These are phyloP conservation scores for Annulohypoxylon bovei DNA, from an alignment of 495 filamentous ascomycete species.

Conservation along the genomic window DNA sequence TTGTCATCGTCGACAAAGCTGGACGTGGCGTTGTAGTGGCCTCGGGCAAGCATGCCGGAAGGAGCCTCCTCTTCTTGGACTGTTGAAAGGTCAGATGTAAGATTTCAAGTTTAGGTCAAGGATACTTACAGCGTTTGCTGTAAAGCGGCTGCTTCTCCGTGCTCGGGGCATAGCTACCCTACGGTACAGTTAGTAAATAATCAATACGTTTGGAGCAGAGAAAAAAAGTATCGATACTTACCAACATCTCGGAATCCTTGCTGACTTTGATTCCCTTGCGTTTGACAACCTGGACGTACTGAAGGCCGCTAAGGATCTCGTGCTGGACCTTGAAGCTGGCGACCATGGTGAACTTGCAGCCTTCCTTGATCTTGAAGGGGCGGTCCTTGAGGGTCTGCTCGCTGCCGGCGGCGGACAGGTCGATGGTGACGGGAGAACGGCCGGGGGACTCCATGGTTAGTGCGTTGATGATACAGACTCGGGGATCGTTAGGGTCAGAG, in stretches of 20 bases:
- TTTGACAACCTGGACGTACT: conserved; percentile 94
- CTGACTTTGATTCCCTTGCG: conserved; percentile 82
- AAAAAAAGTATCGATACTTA: conserved; percentile 57
- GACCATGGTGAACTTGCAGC: conserved; percentile 89
- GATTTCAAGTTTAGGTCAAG: not conserved
- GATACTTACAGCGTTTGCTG: conserved; percentile 85
- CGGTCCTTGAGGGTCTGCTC: conserved; percentile 78
- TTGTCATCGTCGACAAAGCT: conserved; percentile 94
- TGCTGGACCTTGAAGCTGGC: conserved; percentile 94
- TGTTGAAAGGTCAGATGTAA: conserved; percentile 48
- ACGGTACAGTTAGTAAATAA: conserved; percentile 14
- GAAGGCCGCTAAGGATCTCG: conserved; percentile 90
- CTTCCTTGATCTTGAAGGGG: conserved; percentile 98
- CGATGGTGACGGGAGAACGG: conserved; percentile 83
- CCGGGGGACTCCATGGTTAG: conserved; percentile 84
- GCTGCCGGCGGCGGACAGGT: conserved; percentile 72
- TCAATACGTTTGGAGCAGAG: not conserved
- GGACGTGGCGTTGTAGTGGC: conserved; percentile 83
- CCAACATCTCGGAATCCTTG: conserved; percentile 97
- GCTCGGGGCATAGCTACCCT: conserved; percentile 89
- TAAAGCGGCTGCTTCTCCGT: conserved; percentile 84
- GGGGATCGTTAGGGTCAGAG: conserved; percentile 78
- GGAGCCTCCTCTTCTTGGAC: conserved; percentile 91
- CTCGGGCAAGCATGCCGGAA: conserved; percentile 85
- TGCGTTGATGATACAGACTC: conserved; percentile 88